Evolutionary conservation across 495 filamentous ascomycete genomes (phyloP).

Genomic region (Aspergillus sclerotioniger): DNA sequence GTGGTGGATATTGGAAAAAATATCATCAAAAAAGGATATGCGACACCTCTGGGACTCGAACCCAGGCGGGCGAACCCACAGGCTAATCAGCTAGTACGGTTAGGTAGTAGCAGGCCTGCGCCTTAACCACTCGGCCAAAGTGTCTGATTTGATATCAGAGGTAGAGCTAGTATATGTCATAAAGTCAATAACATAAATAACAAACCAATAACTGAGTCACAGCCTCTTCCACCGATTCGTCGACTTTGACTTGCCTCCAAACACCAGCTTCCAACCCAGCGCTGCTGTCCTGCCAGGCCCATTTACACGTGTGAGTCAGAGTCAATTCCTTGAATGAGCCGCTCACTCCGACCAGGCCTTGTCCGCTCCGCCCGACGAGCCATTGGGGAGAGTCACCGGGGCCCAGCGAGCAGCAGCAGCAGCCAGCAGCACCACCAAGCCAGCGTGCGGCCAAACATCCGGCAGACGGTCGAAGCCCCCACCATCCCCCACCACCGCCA

Average conservation of each 20-base stretch:
- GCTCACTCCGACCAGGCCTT: conserved; percentile 3
- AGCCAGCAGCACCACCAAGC: background rate
- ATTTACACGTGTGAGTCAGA: too few relatives aligned
- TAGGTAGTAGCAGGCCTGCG: background rate
- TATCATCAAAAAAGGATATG: background rate
- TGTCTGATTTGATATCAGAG: background rate
- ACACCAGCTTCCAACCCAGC: too few relatives aligned
- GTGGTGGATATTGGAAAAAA: too few relatives aligned
- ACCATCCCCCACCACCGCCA: conserved; percentile 42
- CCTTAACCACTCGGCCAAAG: background rate
- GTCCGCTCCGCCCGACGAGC: conserved; percentile 10
- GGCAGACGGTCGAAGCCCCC: conserved; percentile 24
- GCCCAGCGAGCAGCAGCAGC: background rate
- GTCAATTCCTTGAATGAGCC: conserved; percentile 13
- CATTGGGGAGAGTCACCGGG: background rate
- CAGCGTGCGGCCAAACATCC: conserved; percentile 1
- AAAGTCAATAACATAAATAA: background rate
- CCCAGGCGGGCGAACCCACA: background rate
- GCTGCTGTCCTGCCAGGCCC: too few relatives aligned
- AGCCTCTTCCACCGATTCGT: background rate
- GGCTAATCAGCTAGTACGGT: background rate
- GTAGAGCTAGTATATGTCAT: too few relatives aligned
- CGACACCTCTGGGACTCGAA: conserved; percentile 1
- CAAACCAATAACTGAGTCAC: background rate
- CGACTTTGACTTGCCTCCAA: too few relatives aligned